Conservation (phyloP, 2,329 filamentous ascomycete species). For the Xylaria sp. region DNA sequence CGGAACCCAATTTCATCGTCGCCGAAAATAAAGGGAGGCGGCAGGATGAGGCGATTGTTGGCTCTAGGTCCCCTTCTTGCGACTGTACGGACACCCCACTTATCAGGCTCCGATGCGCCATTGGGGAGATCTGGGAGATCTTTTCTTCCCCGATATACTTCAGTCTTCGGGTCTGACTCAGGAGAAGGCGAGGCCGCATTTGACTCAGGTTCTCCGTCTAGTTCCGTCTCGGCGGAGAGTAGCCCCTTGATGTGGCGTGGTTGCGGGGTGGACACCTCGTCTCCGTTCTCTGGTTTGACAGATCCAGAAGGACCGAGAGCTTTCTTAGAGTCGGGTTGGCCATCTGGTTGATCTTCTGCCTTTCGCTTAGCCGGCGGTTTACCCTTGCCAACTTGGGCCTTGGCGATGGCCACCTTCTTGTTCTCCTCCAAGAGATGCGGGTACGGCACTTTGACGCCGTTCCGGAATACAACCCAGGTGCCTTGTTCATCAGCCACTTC, state of each 20-base stretch:
- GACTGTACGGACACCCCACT: slow-evolving; percentile 62
- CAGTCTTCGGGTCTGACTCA: slow-evolving; percentile 42
- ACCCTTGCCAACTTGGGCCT: slow-evolving; percentile 51
- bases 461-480: slow-evolving; percentile 43
- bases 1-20: slow-evolving; percentile 69
- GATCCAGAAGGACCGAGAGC: slow-evolving; percentile 50
- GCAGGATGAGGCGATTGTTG: slow-evolving; percentile 66
- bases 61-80: slow-evolving; percentile 55
- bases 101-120: slow-evolving; percentile 61
- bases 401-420: slow-evolving; percentile 46
- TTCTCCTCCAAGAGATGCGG: slow-evolving; percentile 51
- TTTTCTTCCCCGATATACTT: slow-evolving; percentile 40
- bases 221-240: slow-evolving; percentile 51
- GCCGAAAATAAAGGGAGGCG: slow-evolving; percentile 60
- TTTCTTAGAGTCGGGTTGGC: slow-evolving; percentile 62
- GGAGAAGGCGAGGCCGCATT: slow-evolving; percentile 49
- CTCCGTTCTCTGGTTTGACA: slow-evolving; percentile 45
- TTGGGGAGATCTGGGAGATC: slow-evolving; percentile 53
- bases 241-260: slow-evolving; percentile 56
- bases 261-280: slow-evolving; percentile 48
- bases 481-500: slow-evolving; percentile 44
- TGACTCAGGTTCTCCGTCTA: slow-evolving; percentile 50
- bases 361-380: slow-evolving; percentile 59
- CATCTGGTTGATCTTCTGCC: slow-evolving; percentile 61
- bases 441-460: slow-evolving; percentile 51